A percentile compares a stretch with the other conserved stretches of the same genome.
These are phyloP conservation scores for Tuctoria greenei DNA, from an alignment of 176 grass and related monocot genomes.

Conservation along the genomic window DNA sequence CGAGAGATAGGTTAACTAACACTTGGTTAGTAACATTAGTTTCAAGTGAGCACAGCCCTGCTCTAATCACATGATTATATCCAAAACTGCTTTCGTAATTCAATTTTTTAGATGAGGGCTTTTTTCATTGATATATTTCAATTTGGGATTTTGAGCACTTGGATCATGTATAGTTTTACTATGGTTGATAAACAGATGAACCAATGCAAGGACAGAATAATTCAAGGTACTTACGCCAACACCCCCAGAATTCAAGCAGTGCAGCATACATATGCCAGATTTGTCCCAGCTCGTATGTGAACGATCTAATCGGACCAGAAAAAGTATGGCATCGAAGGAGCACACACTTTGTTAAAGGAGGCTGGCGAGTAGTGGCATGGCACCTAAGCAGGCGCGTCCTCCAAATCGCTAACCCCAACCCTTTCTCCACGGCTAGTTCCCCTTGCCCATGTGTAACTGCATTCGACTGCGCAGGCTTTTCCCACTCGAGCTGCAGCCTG, in stretches of 20 bases:
- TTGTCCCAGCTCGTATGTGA: slow-evolving; percentile 27
- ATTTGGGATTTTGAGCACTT: too few species aligned
- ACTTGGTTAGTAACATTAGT: background rate
- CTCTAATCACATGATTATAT: too few species aligned
- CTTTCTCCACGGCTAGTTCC: slow-evolving; percentile 27
- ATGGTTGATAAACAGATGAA: too few species aligned
- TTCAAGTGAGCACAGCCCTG: background rate
- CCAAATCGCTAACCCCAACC: slow-evolving; percentile 13
- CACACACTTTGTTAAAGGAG: slow-evolving; percentile 30
- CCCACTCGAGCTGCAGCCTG: background rate
- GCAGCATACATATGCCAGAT: too few species aligned
- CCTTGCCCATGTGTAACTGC: slow-evolving; percentile 17
- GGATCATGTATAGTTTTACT: too few species aligned
- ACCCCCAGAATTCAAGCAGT: too few species aligned
- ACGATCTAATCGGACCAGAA: slow-evolving; percentile 23
- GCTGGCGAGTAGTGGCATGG: slow-evolving; percentile 25
- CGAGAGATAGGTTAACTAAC: background rate
- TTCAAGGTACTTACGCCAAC: too few species aligned
- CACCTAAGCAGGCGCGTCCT: slow-evolving; percentile 32
- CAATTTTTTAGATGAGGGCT: too few species aligned
- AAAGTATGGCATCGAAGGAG: slow-evolving; percentile 1
- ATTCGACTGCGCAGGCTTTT: background rate
- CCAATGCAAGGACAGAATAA: too few species aligned
- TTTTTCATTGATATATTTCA: background rate
- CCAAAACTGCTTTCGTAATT: too few species aligned